These are phyloP conservation scores for Tilletiopsis washingtonensis DNA, from an alignment of 1,284 basidiomycete species.

Conservation along the genomic window DNA sequence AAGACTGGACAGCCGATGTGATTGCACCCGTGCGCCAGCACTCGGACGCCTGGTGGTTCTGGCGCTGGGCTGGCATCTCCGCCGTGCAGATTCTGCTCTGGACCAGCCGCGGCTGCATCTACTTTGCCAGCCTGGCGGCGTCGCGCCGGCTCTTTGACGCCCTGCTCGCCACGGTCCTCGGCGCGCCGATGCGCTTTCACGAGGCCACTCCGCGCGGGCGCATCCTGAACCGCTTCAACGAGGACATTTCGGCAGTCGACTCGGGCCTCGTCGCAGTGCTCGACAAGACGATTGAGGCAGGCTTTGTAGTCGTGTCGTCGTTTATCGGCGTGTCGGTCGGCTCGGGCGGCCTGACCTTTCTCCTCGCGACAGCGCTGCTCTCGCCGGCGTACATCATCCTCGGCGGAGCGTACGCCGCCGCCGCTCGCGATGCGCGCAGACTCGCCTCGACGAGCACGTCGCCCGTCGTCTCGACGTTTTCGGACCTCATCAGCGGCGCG, in stretches of 20 bases:
- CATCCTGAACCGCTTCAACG: conserved; percentile 52
- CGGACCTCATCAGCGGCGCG: conserved; percentile 49
- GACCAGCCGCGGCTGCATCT: background rate
- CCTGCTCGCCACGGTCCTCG: conserved; percentile 26
- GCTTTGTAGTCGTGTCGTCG: conserved; percentile 5
- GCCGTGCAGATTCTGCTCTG: background rate
- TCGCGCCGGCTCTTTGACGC: conserved; percentile 21
- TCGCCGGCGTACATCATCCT: conserved; percentile 49
- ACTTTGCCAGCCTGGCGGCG: conserved; percentile 13
- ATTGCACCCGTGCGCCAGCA: background rate
- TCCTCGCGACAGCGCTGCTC: conserved; percentile 49
- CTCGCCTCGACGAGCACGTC: conserved; percentile 43
- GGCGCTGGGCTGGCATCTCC: conserved; percentile 1
- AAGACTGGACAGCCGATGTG: conserved; percentile 11
- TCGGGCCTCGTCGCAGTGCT: conserved; percentile 38
- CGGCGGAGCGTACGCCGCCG: conserved; percentile 51
- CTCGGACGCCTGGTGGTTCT: conserved; percentile 1
- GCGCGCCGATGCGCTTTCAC: conserved; percentile 32
- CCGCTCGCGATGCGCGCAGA: conserved; percentile 51
- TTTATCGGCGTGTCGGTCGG: conserved; percentile 32
- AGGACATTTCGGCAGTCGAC: conserved; percentile 53
- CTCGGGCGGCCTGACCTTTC: conserved; percentile 44
- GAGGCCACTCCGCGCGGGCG: conserved; percentile 48
- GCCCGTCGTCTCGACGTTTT: conserved; percentile 47
- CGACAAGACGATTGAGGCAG: background rate